Percentiles rank a stretch among this genome's conserved stretches.
Conservation (phyloP, 1,139 yeast genomes). For the Magnusiomyces suaveolens region DNA sequence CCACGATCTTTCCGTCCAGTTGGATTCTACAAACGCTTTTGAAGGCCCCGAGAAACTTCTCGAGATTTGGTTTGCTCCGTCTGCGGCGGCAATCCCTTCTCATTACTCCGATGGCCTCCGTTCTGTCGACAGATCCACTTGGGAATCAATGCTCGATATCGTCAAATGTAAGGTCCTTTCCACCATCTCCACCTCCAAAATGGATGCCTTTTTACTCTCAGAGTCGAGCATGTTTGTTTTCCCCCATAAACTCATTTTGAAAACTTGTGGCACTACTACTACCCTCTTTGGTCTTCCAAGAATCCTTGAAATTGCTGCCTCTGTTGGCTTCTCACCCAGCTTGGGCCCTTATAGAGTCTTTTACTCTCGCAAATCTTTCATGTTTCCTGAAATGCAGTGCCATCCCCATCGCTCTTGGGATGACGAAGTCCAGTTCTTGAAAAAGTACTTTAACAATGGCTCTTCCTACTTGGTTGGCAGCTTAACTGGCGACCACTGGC, state of each 20-base stretch:
- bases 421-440: slow-evolving; percentile 62
- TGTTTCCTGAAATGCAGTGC: slow-evolving; percentile 83
- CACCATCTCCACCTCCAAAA: slow-evolving; percentile 50
- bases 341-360: slow-evolving; percentile 53
- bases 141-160: slow-evolving; percentile 66
- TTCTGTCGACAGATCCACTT: slow-evolving; percentile 51
- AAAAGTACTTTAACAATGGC: slow-evolving; percentile 52
- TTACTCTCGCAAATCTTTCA: slow-evolving; percentile 82
- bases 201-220: slow-evolving; percentile 81
- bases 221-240: slow-evolving; percentile 89
- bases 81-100: slow-evolving; percentile 30
- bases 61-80: slow-evolving; percentile 79
- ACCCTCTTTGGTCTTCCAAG: slow-evolving; percentile 68
- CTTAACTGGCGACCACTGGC: slow-evolving; percentile 80
- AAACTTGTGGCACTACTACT: slow-evolving; percentile 96
- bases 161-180: slow-evolving; percentile 87
- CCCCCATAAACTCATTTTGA: slow-evolving; percentile 73
- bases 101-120: slow-evolving; percentile 40
- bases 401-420: slow-evolving; percentile 81
- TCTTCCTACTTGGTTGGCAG: slow-evolving; percentile 75
- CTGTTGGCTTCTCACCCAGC: slow-evolving; percentile 27
- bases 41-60: slow-evolving; percentile 95
- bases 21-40: slow-evolving; percentile 85
- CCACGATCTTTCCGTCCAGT: slow-evolving; percentile 63
- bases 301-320: slow-evolving; percentile 44